phyloP scores from a whole-genome alignment of 2,329 filamentous ascomycete species.

The Trichoderma simmonsii region DNA sequence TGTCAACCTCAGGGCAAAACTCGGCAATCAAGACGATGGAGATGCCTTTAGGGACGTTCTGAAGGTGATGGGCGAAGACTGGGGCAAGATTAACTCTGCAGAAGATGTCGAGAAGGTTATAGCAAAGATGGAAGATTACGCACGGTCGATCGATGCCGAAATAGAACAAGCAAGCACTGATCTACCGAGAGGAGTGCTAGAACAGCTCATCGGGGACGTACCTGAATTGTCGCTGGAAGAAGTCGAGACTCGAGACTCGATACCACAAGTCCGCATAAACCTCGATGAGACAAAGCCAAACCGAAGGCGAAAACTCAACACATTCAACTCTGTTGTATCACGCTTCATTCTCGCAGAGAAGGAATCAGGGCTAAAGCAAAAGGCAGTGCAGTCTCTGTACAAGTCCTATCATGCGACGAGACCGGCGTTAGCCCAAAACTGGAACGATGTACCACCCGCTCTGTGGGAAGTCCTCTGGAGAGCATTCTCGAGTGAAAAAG shows the following conservation, averaged over 20 bases:
- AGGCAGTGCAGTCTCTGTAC: conserved; percentile 43
- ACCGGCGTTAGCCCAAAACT: conserved; percentile 41
- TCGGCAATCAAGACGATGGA: conserved; percentile 35
- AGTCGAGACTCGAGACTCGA: conserved; percentile 16
- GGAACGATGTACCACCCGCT: conserved; percentile 55
- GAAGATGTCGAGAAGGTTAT: conserved; percentile 37
- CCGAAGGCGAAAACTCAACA: conserved; percentile 38
- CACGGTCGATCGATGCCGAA: conserved; percentile 34
- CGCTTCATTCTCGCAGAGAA: conserved; percentile 30
- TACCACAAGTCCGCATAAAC: conserved; percentile 34
- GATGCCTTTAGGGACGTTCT: conserved; percentile 37
- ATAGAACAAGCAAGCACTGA: conserved; percentile 32
- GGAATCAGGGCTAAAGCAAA: conserved; percentile 29
- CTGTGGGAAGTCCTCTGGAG: conserved; percentile 67
- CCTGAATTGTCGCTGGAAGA: conserved; percentile 27
- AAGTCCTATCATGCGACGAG: conserved; percentile 49
- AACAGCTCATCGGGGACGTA: conserved; percentile 33
- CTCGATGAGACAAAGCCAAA: conserved; percentile 37
- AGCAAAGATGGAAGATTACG: conserved; percentile 35
- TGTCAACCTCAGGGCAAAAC: conserved; percentile 37
- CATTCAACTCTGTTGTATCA: conserved; percentile 34
- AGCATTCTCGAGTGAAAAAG: conserved; percentile 51
- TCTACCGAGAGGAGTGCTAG: conserved; percentile 33
- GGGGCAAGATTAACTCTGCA: conserved; percentile 31
- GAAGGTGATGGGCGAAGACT: conserved; percentile 31